A percentile compares a stretch with the other conserved stretches of the same genome.
These are phyloP conservation scores for Bipolaris gigantea DNA, from an alignment of 2,329 filamentous ascomycete species.

Conservation along the genomic window DNA sequence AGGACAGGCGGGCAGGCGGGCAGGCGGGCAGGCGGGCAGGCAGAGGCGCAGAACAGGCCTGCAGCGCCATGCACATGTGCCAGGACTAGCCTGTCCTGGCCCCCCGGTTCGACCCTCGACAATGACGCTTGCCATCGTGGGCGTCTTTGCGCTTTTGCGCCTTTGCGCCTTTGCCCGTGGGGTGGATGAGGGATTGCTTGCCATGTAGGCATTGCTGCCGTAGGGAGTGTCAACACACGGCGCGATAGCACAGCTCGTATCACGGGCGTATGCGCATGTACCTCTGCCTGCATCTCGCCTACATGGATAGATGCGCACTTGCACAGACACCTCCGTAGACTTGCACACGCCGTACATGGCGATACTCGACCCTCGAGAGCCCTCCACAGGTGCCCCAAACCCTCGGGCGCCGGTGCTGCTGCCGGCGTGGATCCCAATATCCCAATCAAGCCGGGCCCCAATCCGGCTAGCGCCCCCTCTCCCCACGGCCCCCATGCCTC, in stretches of 20 bases:
- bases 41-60: neutral
- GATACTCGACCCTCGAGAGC: neutral
- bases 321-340: no score
- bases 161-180: neutral
- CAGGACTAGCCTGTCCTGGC: slow-evolving; percentile 5
- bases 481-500: slow-evolving; percentile 6
- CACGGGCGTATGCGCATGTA: neutral
- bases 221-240: no score
- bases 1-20: slow-evolving; percentile 1
- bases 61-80: neutral
- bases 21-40: slow-evolving; percentile 4
- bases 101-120: neutral
- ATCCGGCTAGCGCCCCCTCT: slow-evolving; percentile 8
- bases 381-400: neutral
- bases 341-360: neutral
- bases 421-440: slow-evolving; percentile 13
- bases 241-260: no score
- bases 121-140: neutral
- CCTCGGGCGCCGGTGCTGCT: slow-evolving; percentile 7
- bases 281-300: neutral
- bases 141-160: no score
- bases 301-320: no score
- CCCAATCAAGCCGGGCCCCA: slow-evolving; percentile 10
- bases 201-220: no score
- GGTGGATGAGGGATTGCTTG: no score